A percentile compares a stretch with the other conserved stretches of the same genome.
Evolutionary conservation across 2,329 filamentous ascomycete genomes (phyloP).

Genomic region (Colletotrichum sojae): DNA sequence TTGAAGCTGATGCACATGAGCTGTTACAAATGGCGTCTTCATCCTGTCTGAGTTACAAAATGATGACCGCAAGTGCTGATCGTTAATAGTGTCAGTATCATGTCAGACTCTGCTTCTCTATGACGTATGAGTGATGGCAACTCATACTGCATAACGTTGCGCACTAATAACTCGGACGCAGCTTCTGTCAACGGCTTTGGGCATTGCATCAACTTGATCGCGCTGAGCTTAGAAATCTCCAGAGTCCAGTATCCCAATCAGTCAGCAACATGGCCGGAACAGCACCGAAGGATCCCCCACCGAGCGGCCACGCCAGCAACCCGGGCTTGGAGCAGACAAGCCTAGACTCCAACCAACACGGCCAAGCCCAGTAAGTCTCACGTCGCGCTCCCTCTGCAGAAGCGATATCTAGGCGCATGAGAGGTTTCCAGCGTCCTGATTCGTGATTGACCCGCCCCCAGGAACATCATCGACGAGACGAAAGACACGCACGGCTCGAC

Average conservation of each 20-base stretch:
- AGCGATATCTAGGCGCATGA: too few relatives aligned
- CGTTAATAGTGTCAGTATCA: too few relatives aligned
- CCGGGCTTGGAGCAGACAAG: constrained; percentile 26
- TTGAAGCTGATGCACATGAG: too few relatives aligned
- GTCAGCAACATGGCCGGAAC: constrained; percentile 31
- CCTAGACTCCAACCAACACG: constrained; percentile 29
- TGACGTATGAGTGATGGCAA: neutral
- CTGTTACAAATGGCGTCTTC: too few relatives aligned
- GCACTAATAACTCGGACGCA: too few relatives aligned
- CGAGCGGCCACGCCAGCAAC: constrained; percentile 26
- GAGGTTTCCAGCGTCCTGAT: too few relatives aligned
- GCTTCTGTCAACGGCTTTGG: too few relatives aligned
- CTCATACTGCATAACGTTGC: neutral
- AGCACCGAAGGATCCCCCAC: constrained; percentile 26
- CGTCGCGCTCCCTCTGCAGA: neutral
- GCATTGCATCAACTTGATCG: too few relatives aligned
- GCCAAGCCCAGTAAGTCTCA: constrained; percentile 29
- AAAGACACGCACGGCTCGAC: constrained; percentile 27
- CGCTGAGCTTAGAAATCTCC: too few relatives aligned
- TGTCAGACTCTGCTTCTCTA: neutral
- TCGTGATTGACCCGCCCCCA: neutral
- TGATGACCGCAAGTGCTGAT: too few relatives aligned
- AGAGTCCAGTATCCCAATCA: too few relatives aligned
- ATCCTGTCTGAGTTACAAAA: too few relatives aligned
- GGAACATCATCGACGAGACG: constrained; percentile 39